Evolutionary conservation across 2,329 filamentous ascomycete genomes (phyloP).

Genomic region (Periconia sp.): DNA sequence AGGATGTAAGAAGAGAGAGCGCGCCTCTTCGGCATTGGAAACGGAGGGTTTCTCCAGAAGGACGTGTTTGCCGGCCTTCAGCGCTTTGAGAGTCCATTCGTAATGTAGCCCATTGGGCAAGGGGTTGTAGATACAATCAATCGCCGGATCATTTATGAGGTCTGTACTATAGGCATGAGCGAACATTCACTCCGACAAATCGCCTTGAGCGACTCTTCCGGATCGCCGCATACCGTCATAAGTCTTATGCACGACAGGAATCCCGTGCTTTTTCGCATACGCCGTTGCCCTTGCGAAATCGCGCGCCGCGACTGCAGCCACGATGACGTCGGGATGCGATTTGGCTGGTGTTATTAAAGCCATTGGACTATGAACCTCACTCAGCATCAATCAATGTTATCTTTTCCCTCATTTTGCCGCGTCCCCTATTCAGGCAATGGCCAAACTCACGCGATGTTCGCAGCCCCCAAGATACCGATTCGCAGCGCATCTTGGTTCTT

Average conservation of each 20-base stretch:
- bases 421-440: no score
- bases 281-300: conserved; percentile 50
- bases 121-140: conserved; percentile 50
- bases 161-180: conserved; percentile 17
- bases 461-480: conserved; percentile 41
- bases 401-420: background rate
- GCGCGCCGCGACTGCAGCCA: conserved; percentile 57
- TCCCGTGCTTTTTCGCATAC: conserved; percentile 55
- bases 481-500: conserved; percentile 28
- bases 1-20: conserved; percentile 41
- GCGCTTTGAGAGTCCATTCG: conserved; percentile 45
- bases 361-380: conserved; percentile 32
- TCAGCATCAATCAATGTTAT: no score
- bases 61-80: conserved; percentile 49
- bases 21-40: conserved; percentile 46
- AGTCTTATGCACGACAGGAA: conserved; percentile 52
- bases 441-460: conserved; percentile 34
- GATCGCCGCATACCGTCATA: conserved; percentile 50
- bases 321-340: conserved; percentile 56
- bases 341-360: conserved; percentile 50
- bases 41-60: conserved; percentile 52
- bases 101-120: conserved; percentile 50
- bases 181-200: background rate
- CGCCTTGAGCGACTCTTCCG: background rate
- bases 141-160: conserved; percentile 40